Base-by-base conservation (phyloP, 2,329 filamentous ascomycete species). In the Cadophora sp. region DNA sequence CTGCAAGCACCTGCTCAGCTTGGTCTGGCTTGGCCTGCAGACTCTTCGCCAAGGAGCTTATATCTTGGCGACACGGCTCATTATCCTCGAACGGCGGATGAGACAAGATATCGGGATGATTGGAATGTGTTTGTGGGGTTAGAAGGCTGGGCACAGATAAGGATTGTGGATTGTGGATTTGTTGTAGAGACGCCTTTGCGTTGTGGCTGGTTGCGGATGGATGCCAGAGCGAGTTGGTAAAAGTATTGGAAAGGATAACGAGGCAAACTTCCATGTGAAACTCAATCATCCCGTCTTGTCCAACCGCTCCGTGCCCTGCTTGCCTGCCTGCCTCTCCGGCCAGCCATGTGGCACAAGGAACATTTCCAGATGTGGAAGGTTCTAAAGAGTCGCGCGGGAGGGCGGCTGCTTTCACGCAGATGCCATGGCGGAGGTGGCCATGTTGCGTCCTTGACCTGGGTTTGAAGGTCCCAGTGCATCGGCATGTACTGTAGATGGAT, bases 361-460 rank as follows among this genome's bases (percentile, higher is more conserved):
- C 22, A 59, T 59, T 59, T 24, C 55, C 55, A 22, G 8, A 59
- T 59, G 55, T n/a, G n/a, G 55, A 59, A 59, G 55, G 55, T 59
- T 59, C 31, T 26, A 40, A 37, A 26, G 9, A 26, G n/a, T 56
- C 24, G 50, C 50, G 50, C 24, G 50, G 26, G 50, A 27, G 26
- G 26, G 50, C 50, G 50, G 50, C 50, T 53, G 50, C 50, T 53
- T 53, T 56, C 53, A 56, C 29, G 27, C 53, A 37, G 29, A n/a
- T 56, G 27, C 27, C 29, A 56, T 22, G 27, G 53, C 53, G 53
- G 53, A 56, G 29, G 16, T 37, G 29, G 27, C 31, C 55, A 34
- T 40, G 55, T 16, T 11, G 12, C 11, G n/a, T n/a, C n/a, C n/a
- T n/a, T n/a, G 19, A 34, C 16, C 31, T 11, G 22, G 48, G 48